A percentile compares a stretch with the other conserved stretches of the same genome.
These are phyloP conservation scores for Kurtzmaniella quercitrusa DNA, from an alignment of 1,139 yeast genomes.

Conservation along the genomic window DNA sequence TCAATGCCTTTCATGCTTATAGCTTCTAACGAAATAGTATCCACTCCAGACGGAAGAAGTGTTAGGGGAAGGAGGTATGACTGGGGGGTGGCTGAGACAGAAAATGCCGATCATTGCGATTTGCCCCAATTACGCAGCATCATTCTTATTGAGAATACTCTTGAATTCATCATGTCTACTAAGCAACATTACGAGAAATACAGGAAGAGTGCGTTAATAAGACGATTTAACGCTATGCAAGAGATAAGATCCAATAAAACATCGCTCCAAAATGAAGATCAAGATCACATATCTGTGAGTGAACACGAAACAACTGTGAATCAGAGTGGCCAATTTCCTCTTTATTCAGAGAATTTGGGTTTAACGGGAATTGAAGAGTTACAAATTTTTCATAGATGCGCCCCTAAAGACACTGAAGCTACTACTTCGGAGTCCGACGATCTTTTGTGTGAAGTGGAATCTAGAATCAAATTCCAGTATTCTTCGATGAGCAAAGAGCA, in stretches of 20 bases:
- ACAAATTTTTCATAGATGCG: constrained; percentile 31
- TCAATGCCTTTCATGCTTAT: constrained; percentile 60
- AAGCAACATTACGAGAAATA: constrained; percentile 55
- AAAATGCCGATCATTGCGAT: constrained; percentile 64
- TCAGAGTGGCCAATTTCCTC: not conserved
- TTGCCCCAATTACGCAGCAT: constrained; percentile 50
- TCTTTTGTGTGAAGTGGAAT: constrained; percentile 42
- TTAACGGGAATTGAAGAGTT: constrained; percentile 16
- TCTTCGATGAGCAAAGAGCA: constrained; percentile 48
- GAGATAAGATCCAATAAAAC: not conserved
- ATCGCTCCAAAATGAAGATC: constrained; percentile 5
- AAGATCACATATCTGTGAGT: constrained; percentile 1
- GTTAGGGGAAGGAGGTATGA: constrained; percentile 64
- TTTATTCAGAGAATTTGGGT: constrained; percentile 1
- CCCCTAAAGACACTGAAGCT: constrained; percentile 33
- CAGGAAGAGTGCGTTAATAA: constrained; percentile 42
- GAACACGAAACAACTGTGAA: constrained; percentile 2
- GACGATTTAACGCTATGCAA: constrained; percentile 15
- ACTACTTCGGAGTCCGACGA: constrained; percentile 44
- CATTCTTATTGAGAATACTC: constrained; percentile 50
- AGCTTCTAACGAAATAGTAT: constrained; percentile 39
- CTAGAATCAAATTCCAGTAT: constrained; percentile 42
- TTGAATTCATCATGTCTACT: constrained; percentile 56
- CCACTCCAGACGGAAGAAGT: constrained; percentile 27
- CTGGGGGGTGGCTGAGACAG: constrained; percentile 77